phyloP scores from a whole-genome alignment of 2,329 filamentous ascomycete genomes.

The Polytolypa hystricis region DNA sequence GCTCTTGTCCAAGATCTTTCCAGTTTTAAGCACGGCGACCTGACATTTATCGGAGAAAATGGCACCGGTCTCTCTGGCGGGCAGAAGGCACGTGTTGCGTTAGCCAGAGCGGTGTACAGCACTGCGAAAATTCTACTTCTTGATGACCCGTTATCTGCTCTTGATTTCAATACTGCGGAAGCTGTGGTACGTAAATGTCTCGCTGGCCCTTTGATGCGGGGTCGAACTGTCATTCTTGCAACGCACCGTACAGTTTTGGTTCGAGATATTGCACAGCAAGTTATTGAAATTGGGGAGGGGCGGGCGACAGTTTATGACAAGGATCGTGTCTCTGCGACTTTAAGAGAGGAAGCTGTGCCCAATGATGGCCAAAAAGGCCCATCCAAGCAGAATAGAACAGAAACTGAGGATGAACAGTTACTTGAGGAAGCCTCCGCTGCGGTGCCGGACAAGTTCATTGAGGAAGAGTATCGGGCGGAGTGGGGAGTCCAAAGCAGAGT shows the following conservation, averaged over 20 bases:
- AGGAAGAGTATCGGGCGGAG: slow-evolving; percentile 62
- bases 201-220: slow-evolving; percentile 42
- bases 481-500: slow-evolving; percentile 65
- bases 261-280: slow-evolving; percentile 58
- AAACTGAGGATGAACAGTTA: slow-evolving; percentile 18
- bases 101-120: slow-evolving; percentile 52
- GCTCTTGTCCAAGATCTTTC: slow-evolving; percentile 51
- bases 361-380: slow-evolving; percentile 11
- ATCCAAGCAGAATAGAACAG: background rate
- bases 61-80: slow-evolving; percentile 51
- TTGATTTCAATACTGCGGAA: slow-evolving; percentile 56
- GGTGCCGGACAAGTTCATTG: slow-evolving; percentile 63
- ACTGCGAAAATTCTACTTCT: slow-evolving; percentile 43
- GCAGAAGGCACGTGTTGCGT: slow-evolving; percentile 48
- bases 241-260: slow-evolving; percentile 62
- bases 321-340: slow-evolving; percentile 35
- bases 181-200: slow-evolving; percentile 48
- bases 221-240: slow-evolving; percentile 46
- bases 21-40: slow-evolving; percentile 52
- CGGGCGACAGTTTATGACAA: slow-evolving; percentile 40
- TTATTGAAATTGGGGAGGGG: slow-evolving; percentile 58
- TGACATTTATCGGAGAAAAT: slow-evolving; percentile 51
- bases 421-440: slow-evolving; percentile 40
- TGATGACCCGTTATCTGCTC: slow-evolving; percentile 49
- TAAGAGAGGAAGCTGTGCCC: slow-evolving; percentile 26